Evolutionary conservation across 2,329 filamentous ascomycete species (phyloP).

Genomic region (Venturia aucupariae): DNA sequence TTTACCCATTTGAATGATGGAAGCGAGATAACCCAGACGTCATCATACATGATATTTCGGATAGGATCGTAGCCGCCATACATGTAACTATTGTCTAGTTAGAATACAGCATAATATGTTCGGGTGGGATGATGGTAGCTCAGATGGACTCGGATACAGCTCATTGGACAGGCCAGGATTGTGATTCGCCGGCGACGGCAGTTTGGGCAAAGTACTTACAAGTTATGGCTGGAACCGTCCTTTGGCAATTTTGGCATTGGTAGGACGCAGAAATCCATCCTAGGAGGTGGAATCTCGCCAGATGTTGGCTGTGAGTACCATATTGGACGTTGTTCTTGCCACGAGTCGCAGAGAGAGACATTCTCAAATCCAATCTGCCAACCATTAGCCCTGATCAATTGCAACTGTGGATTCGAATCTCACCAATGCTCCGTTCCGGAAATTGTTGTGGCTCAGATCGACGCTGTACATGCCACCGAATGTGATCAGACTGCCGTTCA

Average conservation of each 20-base stretch:
- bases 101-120: background rate
- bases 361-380: background rate
- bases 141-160: background rate
- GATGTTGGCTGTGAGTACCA: constrained; percentile 37
- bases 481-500: background rate
- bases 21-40: constrained; percentile 37
- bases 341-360: background rate
- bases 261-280: constrained; percentile 36
- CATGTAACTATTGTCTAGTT: constrained; percentile 20
- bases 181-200: background rate
- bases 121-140: background rate
- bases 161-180: background rate
- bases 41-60: constrained; percentile 29
- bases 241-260: constrained; percentile 29
- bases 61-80: constrained; percentile 37
- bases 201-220: constrained; percentile 20
- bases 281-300: constrained; percentile 32
- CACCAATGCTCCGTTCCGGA: background rate
- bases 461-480: background rate
- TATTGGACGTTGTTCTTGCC: background rate
- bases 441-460: background rate
- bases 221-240: constrained; percentile 40
- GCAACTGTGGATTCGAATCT: background rate
- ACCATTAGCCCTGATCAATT: background rate
- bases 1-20: constrained; percentile 39